Base-by-base conservation (phyloP, 1,139 yeast species). In the Lodderomyces margitis region DNA sequence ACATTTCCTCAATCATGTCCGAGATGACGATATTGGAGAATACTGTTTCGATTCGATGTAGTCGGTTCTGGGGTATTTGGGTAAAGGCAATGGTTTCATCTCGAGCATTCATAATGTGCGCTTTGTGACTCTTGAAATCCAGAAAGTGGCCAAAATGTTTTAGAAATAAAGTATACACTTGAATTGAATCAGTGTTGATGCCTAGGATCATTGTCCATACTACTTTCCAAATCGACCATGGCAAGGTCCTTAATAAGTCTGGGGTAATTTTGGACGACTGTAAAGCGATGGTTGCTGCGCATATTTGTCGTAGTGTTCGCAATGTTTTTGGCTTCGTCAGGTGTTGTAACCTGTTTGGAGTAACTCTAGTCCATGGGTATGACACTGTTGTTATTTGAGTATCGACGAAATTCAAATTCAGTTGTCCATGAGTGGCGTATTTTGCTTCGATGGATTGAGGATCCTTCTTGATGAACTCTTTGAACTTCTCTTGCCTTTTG, bases 21-120 rank as follows among this genome's bases (percentile, higher is more conserved):
- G 43, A 23, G 2, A 67, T 41, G 16, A 49, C 40, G 2, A 61
- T 49, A 41, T 70, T 69, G 15, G 54, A 48, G 46, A 65, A 68
- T 3, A 71, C 25, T 37, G 63, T 68, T 37, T 70, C 76, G 15
- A 70, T 39, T 31, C 77, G 50, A 51, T 68, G 67, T n/a, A 30
- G 27, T 21, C 40, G 21, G 12, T 33, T 21, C 39, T 47, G 34
- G 3, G 47, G 44, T 3, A 44, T 31, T 27, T 34, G 25, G 4
- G 23, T 21, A 10, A n/a, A 27, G 24, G 36, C 15, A 36, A 37
- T 10, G 17, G 38, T 25, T 12, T 28, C 27, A 31, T 25, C 35
- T 8, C 42, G 40, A 10, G 23, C 24, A 19, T 32, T 36, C 5
- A 10, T 8, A 30, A 36, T 33, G 12, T 25, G 32, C 7, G 24